Evolutionary conservation across 1,139 yeast species (phyloP), one percentile per base, ranked within the genome.

Genomic region (Pichia sp.): DNA sequence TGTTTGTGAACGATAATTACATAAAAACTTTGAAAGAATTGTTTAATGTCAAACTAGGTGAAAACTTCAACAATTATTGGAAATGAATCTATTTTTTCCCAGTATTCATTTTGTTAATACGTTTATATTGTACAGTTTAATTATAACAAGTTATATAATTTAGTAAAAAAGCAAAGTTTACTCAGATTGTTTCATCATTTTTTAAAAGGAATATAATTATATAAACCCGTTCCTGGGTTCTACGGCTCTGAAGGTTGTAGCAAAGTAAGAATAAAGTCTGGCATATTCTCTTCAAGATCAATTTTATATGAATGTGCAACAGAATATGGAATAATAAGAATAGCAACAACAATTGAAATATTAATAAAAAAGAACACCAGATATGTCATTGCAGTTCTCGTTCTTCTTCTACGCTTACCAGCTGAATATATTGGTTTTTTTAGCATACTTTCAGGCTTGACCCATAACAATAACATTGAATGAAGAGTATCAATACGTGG

Each of bases 401-500:
- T 60, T 48, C 61, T 54, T 22, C 43, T 46, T 35, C 56, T 52
- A 22, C 63, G 54, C 39, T 54, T 49, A 53, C 58, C 51, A 8
- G 63, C 59, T 15, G 65, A 57, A 16, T 67, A 56, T 2, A 69
- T 75, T 23, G 73, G 68, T 9, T 74, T 66, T 16, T 76, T 71
- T 4, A 77, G 60, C 54, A 76, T 80, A 40, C 68, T 67, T 1
- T 72, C 72, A 11, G 85, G 85, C 47, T 68, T 72, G 45, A 79
- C 65, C 86, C 86, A 80, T 55, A 80, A 72, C 39, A 80, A 61
- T 71, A 80, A 68, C 55, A 74, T 59, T 0, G 83, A 74, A 59
- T 81, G 87, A 74, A 79, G 72, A 45, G 69, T 72, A 56, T 78
- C 80, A 42, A 77, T 68, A 56, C 71, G 77, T 0, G 85, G 86